phyloP scores from a whole-genome alignment of 1,139 yeast genomes.

The Nakaseomyces bracarensis region DNA sequence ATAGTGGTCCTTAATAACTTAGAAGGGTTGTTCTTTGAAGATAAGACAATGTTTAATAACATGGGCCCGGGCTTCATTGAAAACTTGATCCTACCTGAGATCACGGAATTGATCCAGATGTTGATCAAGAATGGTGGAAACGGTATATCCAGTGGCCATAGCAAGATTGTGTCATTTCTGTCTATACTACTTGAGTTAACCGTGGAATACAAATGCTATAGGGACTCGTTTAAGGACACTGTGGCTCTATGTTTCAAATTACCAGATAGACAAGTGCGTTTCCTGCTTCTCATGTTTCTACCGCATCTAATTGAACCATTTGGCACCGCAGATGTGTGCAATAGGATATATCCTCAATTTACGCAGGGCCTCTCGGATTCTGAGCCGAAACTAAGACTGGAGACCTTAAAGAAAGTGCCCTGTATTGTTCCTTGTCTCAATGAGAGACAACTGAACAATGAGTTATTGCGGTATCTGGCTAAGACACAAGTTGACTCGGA shows the following conservation, averaged over 20 bases:
- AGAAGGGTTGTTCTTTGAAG: constrained; percentile 20
- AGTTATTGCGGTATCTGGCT: constrained; percentile 70
- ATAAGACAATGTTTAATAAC: constrained; percentile 14
- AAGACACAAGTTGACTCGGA: constrained; percentile 81
- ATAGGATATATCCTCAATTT: constrained; percentile 57
- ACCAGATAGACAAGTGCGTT: constrained; percentile 69
- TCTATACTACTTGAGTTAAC: constrained; percentile 22
- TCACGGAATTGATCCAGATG: constrained; percentile 37
- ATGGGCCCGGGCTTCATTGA: constrained; percentile 52
- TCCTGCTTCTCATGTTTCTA: constrained; percentile 57
- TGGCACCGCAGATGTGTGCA: constrained; percentile 42
- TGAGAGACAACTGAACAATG: constrained; percentile 80
- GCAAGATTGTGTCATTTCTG: constrained; percentile 21
- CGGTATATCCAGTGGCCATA: constrained; percentile 23
- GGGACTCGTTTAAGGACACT: constrained; percentile 49
- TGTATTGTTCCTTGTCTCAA: constrained; percentile 58
- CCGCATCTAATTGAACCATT: constrained; percentile 47
- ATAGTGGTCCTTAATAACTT: constrained; percentile 21
- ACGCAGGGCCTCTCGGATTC: constrained; percentile 80
- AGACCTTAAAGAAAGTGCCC: constrained; percentile 65
- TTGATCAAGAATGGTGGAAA: constrained; percentile 10
- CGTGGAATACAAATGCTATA: constrained; percentile 30
- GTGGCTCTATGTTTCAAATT: constrained; percentile 54
- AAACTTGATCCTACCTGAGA: constrained; percentile 58
- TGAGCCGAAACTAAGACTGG: constrained; percentile 70